Base-by-base conservation (phyloP, 495 filamentous ascomycete species). In the Penicillium riverlandense region DNA sequence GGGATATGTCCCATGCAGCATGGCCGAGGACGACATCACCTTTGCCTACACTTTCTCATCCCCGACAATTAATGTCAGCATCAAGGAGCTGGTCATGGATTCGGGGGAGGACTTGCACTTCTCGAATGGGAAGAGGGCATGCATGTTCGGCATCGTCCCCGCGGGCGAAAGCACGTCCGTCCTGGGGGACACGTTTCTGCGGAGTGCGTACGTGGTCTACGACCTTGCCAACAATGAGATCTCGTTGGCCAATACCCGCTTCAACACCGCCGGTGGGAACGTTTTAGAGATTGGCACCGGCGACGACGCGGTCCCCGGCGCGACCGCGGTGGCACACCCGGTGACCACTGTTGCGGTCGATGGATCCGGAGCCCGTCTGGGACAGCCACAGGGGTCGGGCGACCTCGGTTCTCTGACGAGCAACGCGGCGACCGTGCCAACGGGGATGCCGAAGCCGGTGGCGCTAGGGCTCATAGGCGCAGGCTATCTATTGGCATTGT, bases 161-260 rank as follows among this genome's bases (percentile, higher is more conserved):
- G 79, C 86, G 6, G 83, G 79, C 1, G 54, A 65, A n/a, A 78
- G 76, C 36, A 82, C 78, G 4, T 69, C 75, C 32, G 83, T 95
- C 5, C 67, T 98, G 29, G 91, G 91, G 10, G 91, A 98, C 59
- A 96, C 91, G 0, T 98, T 96, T 69, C 72, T 98, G 11, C 78
- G 92, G 43, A 86, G 82, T 30, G 89, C 90, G 0, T 98, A 96
- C 55, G 81, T 96, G 27, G 91, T 98, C 0, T 96, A 90, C 55
- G 90, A 96, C 54, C 68, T 96, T 11, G 75, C 72, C 11, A 95
- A 91, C 58, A 88, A 96, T 63, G 76, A 89, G 65, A 90, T 98
- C 45, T 85, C 83, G 9, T 63, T 98, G 33, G 91, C 88, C 10
- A 85, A 86, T 56, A 92, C 91, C 1, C 80, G 78, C 37, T 95